These are phyloP conservation scores for Urostyla sp. DNA, from an alignment of 73 alveolate species.

Conservation along the genomic window DNA sequence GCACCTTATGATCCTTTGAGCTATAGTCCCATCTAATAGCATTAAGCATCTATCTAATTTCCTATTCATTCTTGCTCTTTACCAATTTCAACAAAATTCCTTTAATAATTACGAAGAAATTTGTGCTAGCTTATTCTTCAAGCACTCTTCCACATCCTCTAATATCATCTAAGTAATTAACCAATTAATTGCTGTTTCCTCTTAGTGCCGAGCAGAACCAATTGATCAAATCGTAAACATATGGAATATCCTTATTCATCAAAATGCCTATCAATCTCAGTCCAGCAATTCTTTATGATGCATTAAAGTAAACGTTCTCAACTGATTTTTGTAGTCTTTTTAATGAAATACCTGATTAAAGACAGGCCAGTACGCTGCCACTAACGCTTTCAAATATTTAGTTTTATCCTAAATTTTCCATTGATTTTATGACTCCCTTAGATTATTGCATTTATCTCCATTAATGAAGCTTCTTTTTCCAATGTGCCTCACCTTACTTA, in stretches of 20 bases:
- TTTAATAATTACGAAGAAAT: slow-evolving; percentile 60
- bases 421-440: slow-evolving; percentile 50
- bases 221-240: slow-evolving; percentile 54
- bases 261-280: slow-evolving; percentile 52
- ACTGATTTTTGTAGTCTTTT: slow-evolving; percentile 56
- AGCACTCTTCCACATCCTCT: slow-evolving; percentile 67
- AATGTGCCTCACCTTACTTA: slow-evolving; percentile 16
- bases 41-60: slow-evolving; percentile 57
- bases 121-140: slow-evolving; percentile 55
- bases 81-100: slow-evolving; percentile 56
- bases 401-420: slow-evolving; percentile 51
- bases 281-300: slow-evolving; percentile 66
- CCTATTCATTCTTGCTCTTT: slow-evolving; percentile 55
- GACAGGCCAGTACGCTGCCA: slow-evolving; percentile 58
- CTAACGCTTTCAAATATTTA: slow-evolving; percentile 50
- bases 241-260: slow-evolving; percentile 41
- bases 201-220: slow-evolving; percentile 76
- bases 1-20: slow-evolving; percentile 55
- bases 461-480: slow-evolving; percentile 48
- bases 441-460: slow-evolving; percentile 62
- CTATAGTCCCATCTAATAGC: slow-evolving; percentile 69
- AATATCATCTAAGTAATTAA: slow-evolving; percentile 62
- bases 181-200: slow-evolving; percentile 55
- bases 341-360: slow-evolving; percentile 53
- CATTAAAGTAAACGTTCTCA: slow-evolving; percentile 60